These are phyloP conservation scores for Fonsecaea pedrosoi DNA, from an alignment of 2,329 filamentous ascomycete genomes.

Conservation along the genomic window DNA sequence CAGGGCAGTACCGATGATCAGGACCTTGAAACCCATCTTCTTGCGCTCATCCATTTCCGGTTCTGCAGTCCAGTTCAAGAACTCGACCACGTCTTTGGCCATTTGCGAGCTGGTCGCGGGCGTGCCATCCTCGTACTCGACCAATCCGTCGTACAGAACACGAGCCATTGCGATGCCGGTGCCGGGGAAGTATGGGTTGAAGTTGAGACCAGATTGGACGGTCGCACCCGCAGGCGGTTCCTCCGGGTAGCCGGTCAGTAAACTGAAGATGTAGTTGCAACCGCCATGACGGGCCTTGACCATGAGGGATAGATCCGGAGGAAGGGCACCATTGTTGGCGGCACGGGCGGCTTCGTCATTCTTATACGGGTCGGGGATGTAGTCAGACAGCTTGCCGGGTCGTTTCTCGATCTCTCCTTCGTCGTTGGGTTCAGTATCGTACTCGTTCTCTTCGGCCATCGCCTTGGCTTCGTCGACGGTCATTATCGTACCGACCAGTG, in stretches of 20 bases:
- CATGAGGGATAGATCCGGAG: constrained; percentile 96
- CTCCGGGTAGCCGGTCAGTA: constrained; percentile 96
- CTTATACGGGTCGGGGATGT: constrained; percentile 93
- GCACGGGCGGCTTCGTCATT: constrained; percentile 98
- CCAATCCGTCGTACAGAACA: constrained; percentile 95
- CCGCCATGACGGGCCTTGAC: constrained; percentile 97
- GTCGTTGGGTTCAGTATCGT: constrained; percentile 97
- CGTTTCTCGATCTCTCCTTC: constrained; percentile 98
- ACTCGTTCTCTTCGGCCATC: constrained; percentile 97
- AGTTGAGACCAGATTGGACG: constrained; percentile 91
- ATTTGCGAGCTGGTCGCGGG: constrained; percentile 96
- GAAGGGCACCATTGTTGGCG: constrained; percentile 97
- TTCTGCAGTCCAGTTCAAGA: constrained; percentile 98
- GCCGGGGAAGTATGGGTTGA: constrained; percentile 99
- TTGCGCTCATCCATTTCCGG: constrained; percentile 99
- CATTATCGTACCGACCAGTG: constrained; percentile 87
- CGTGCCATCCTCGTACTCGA: constrained; percentile 97
- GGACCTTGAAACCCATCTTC: constrained; percentile 98
- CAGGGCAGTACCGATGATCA: constrained; percentile 78
- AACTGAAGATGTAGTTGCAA: constrained; percentile 97
- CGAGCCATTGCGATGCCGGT: constrained; percentile 96
- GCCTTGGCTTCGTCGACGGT: constrained; percentile 98
- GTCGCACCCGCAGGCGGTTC: constrained; percentile 88
- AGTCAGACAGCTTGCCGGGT: constrained; percentile 97
- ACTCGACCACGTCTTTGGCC: constrained; percentile 99